Evolutionary conservation across 768 basidiomycete genomes (phyloP).

Genomic region (Termitomyces sp.): DNA sequence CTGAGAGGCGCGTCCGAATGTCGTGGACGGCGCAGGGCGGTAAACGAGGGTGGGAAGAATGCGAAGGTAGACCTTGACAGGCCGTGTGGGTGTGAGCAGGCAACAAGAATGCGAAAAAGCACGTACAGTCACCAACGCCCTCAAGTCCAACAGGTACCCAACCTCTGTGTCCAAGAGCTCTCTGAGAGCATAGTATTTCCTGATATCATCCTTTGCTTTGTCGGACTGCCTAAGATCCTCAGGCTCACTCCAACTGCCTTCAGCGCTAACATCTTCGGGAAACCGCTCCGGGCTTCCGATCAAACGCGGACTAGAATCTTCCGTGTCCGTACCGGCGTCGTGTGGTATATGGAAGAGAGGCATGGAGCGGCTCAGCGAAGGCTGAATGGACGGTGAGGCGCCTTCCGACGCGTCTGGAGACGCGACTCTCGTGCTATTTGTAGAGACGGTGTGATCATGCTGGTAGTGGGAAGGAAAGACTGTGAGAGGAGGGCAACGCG

Average conservation of each 20-base stretch:
- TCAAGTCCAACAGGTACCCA: conserved; percentile 77
- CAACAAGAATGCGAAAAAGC: conserved; percentile 3
- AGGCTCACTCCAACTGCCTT: conserved; percentile 26
- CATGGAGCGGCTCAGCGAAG: conserved; percentile 16
- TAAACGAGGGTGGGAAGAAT: conserved; percentile 49
- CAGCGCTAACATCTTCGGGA: conserved; percentile 22
- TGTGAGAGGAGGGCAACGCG: conserved; percentile 20
- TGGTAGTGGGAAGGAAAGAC: conserved; percentile 16
- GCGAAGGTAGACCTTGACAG: conserved; percentile 61
- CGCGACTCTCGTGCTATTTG: neutral
- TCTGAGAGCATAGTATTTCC: conserved; percentile 72
- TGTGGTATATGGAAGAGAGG: conserved; percentile 34
- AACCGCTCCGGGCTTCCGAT: conserved; percentile 17
- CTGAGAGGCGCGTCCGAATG: conserved; percentile 40
- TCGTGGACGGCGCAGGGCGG: conserved; percentile 36
- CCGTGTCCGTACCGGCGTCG: conserved; percentile 16
- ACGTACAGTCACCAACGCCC: conserved; percentile 71
- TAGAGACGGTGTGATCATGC: neutral
- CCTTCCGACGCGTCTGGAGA: conserved; percentile 7
- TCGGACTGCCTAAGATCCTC: conserved; percentile 30
- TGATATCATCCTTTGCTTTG: conserved; percentile 43
- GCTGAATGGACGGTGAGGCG: conserved; percentile 9
- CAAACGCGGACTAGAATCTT: conserved; percentile 23
- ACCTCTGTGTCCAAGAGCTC: conserved; percentile 87
- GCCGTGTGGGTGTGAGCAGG: neutral